phyloP scores from a whole-genome alignment of 75 land plant genomes.

The Selaginella tamariscina region DNA sequence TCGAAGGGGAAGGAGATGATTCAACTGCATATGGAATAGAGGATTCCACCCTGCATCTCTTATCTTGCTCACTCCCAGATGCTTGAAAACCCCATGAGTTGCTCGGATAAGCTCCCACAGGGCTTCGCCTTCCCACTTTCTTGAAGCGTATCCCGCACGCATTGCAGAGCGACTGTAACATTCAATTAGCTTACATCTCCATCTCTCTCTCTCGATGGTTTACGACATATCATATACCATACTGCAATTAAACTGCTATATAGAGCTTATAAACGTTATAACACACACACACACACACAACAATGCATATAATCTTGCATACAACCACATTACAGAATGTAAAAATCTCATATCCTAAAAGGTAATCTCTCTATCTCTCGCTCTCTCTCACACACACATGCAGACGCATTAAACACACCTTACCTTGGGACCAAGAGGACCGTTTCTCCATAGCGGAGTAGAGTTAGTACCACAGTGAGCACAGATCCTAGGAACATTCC shows the following conservation, averaged over 20 bases:
- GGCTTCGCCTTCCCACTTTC: background rate
- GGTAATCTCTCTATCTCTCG: no score
- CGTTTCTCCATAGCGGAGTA: background rate
- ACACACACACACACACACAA: no score
- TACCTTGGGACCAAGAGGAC: background rate
- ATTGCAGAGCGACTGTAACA: background rate
- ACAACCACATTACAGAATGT: no score
- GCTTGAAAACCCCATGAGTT: background rate
- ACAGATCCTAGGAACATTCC: constrained; percentile 23
- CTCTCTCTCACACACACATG: background rate
- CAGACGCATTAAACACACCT: background rate
- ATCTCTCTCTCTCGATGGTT: no score
- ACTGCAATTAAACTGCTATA: no score
- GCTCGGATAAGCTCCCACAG: background rate
- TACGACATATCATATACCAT: no score
- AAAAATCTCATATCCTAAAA: no score
- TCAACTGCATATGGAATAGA: background rate
- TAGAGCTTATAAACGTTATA: no score
- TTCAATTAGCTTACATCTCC: no score
- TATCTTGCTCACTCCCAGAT: background rate
- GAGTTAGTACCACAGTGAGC: background rate
- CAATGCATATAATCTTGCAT: no score
- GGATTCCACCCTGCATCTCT: background rate
- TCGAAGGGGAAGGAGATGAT: background rate
- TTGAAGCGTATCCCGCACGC: background rate